phyloP scores from a whole-genome alignment of 495 filamentous ascomycete genomes.

The Talaromyces nanjingensis region DNA sequence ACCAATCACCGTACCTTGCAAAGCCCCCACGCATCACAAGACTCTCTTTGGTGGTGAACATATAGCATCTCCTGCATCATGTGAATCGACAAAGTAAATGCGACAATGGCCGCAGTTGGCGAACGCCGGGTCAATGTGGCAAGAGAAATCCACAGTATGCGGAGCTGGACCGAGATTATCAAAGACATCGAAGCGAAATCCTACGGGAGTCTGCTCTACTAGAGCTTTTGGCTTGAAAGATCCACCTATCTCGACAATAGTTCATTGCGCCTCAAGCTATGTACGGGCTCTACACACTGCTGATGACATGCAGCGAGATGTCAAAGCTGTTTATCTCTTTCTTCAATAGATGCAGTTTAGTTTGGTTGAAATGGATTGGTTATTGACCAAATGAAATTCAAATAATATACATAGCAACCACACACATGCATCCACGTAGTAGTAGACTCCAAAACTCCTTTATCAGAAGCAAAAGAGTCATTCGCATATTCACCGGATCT shows the following conservation, averaged over 20 bases:
- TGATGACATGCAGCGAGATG: neutral
- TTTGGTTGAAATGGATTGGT: neutral
- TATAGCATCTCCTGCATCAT: neutral
- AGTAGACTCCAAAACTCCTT: slow-evolving; percentile 1
- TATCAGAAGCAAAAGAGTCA: neutral
- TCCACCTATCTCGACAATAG: neutral
- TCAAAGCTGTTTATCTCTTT: neutral
- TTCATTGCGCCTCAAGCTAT: neutral
- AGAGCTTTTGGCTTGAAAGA: neutral
- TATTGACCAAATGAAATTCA: neutral
- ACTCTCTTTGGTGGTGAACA: neutral
- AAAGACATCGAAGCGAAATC: neutral
- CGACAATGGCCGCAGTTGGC: neutral
- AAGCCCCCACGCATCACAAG: neutral
- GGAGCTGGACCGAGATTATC: neutral
- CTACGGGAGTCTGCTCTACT: neutral
- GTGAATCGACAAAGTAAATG: neutral
- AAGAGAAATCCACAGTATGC: neutral
- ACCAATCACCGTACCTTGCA: neutral
- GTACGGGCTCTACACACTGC: neutral
- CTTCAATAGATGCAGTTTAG: neutral
- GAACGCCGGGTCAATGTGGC: neutral
- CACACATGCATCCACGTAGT: slow-evolving; percentile 3
- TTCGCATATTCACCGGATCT: neutral
- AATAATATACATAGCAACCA: slow-evolving; percentile 8